These are phyloP conservation scores for Corylus avellana DNA, from an alignment of 306 rosid species.

Conservation along the genomic window DNA sequence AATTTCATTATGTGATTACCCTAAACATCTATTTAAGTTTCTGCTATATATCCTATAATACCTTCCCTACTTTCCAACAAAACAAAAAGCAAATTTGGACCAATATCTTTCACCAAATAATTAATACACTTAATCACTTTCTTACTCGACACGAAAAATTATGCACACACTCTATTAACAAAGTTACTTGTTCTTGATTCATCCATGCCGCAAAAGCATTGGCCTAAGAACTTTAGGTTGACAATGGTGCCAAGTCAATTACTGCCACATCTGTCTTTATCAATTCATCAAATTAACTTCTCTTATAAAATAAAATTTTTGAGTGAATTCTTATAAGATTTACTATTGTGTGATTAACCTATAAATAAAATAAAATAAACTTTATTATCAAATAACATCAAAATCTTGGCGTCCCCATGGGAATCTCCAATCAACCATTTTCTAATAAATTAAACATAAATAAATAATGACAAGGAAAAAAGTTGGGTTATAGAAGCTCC, in stretches of 20 bases:
- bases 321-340: background rate
- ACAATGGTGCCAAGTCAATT: background rate
- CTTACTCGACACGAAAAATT: background rate
- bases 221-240: background rate
- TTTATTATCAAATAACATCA: background rate
- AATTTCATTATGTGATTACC: background rate
- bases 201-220: background rate
- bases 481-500: background rate
- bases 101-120: background rate
- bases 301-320: background rate
- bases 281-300: background rate
- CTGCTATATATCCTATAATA: too few relatives aligned
- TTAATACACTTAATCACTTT: background rate
- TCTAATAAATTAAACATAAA: background rate
- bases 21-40: background rate
- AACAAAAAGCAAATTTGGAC: background rate
- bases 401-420: background rate
- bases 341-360: background rate
- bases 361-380: background rate
- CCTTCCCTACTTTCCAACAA: background rate
- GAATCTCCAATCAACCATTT: background rate
- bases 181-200: background rate
- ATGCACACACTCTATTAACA: background rate
- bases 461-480: too few relatives aligned
- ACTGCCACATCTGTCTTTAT: background rate